Base-by-base conservation (phyloP, 2,329 filamentous ascomycete genomes). In the Colletotrichum sublineola region DNA sequence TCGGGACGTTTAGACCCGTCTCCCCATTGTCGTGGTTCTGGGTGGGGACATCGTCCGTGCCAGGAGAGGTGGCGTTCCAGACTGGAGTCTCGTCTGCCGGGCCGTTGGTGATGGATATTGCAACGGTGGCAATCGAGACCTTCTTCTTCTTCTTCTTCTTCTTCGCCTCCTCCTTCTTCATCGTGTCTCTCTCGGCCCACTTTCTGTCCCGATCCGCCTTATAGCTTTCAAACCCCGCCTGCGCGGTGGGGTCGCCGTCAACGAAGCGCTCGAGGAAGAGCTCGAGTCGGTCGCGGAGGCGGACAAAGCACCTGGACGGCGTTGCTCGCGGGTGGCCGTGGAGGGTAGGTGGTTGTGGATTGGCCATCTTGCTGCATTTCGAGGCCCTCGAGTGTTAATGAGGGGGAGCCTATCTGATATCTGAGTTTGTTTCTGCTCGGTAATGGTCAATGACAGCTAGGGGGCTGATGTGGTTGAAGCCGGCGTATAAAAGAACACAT, bases 261-360 rank as follows among this genome's bases (percentile, higher is more conserved):
- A 73, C 63, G 48, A 55, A 63, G 48, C 52, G 68, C 20, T 63
- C 44, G 33, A 71, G 68, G 15, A 73, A 20, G 44, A 71, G 48
- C 46, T 73, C 68, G 33, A 72, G 52, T 56, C 63, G 63, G 38
- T 74, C 72, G 60, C 64, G 64, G 36, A 74, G 68, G 12, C 72
- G 72, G 15, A 63, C 9, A 48, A 68, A n/a, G 24, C 40, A 63
- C 48, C 72, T 63, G 40, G 42, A 58, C 24, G 36, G 58, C 5
- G 71, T 73, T 52, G 53, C 58, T 18, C 57, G 55, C 12, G 63
- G 60, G 12, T 40, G 48, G n/a, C 18, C 31, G 38, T 14, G 29
- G 36, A n/a, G 8, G 24, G 18, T 14, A 4, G 50, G 29, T 6
- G 40, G 29, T 20, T 24, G 38, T 36, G n/a, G n/a, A 24, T 31